Evolutionary conservation across 2,329 filamentous ascomycete genomes (phyloP), one percentile per base, ranked within the genome.

Genomic region (Dothistroma septosporum): DNA sequence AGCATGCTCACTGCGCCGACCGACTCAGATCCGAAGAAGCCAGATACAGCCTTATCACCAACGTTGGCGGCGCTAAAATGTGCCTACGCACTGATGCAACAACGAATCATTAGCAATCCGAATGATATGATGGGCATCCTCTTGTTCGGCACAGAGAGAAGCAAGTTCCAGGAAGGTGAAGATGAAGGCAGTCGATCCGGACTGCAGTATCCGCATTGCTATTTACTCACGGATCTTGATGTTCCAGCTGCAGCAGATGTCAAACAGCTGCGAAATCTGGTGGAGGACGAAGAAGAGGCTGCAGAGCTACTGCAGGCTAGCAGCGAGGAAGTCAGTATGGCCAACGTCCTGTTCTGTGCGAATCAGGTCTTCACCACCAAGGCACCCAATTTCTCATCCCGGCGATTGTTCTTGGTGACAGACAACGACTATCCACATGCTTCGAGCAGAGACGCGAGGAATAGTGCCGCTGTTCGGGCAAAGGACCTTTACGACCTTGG

Each of bases 101-200:
- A 97, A 78, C 91, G 94, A 69, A 97, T 99, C 75, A 97, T 99
- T 69, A 93, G 93, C 3, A 93, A 92, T 63, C 94, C 94, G 1
- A 92, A 88, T 71, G 94, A 99, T 64, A 95, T 97, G 90, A 97
- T 99, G 84, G 92, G 93, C 1, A 89, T 99, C 28, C 75, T 99
- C 41, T 81, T 99, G 0, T 99, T 95, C 73, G 92, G 92, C 9
- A 99, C 94, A 0, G 82, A 95, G 70, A 85, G 90, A 76, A 90
- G 91, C 44, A 92, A 88, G 68, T 92, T 92, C 65, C 85, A 88
- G 50, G 85, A 87, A 16, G 86, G 87, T 49, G 83, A 85, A 60
- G 85, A 82, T 60, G 80, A 79, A 52, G 78, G 77, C 32, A 79
- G 81, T 8, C 64, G 61, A 46, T 81, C 80, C 58, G 83, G 82